phyloP scores from a whole-genome alignment of 1,139 yeast species.

The Wickerhamomyces sp. region DNA sequence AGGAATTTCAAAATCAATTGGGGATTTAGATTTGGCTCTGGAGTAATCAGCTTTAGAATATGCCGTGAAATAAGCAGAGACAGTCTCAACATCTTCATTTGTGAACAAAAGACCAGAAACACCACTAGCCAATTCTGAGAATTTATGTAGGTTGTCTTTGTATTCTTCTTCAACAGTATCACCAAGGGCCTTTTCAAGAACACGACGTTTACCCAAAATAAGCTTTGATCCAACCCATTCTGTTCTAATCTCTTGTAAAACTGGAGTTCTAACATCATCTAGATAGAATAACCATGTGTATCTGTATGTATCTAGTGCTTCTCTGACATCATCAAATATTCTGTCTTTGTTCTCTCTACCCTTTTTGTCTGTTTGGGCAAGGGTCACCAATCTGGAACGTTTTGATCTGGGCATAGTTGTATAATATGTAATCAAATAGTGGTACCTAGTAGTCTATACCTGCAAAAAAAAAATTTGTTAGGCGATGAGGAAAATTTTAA shows the following conservation, averaged over 20 bases:
- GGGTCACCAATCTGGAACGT: constrained; percentile 90
- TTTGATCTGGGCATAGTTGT: constrained; percentile 82
- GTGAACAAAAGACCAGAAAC: constrained; percentile 87
- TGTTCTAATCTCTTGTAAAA: constrained; percentile 83
- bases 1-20: constrained; percentile 80
- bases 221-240: constrained; percentile 91
- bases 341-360: constrained; percentile 90
- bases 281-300: constrained; percentile 83
- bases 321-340: constrained; percentile 85
- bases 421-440: neutral
- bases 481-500: constrained; percentile 1
- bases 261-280: constrained; percentile 94
- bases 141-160: constrained; percentile 71
- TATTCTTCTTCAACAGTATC: constrained; percentile 85
- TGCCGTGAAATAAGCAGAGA: constrained; percentile 74
- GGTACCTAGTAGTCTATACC: neutral
- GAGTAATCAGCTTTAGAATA: constrained; percentile 80
- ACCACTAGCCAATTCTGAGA: constrained; percentile 58
- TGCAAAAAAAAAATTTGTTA: neutral
- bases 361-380: constrained; percentile 93
- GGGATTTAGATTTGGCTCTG: constrained; percentile 81
- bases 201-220: constrained; percentile 87
- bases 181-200: constrained; percentile 89
- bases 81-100: constrained; percentile 78
- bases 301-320: constrained; percentile 68